Base-by-base conservation (phyloP, 106 monocot species). In the Phalaenopsis equestris region DNA sequence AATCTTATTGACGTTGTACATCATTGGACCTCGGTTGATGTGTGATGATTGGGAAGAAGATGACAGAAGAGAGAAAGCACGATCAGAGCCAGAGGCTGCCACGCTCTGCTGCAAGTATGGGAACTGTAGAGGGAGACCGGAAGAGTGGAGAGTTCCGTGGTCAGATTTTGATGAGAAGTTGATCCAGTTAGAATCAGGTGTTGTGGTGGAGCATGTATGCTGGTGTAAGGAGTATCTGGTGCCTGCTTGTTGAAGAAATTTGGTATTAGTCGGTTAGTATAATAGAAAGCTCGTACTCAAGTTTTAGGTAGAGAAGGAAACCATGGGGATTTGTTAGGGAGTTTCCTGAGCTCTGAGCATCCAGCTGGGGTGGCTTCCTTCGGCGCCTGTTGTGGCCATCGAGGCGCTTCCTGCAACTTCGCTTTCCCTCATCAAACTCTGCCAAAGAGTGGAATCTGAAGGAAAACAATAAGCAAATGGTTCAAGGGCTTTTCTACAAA, bases 401-500 rank as follows among this genome's bases (percentile, higher is more conserved):
- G 8, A 89, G 86, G 47, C 89, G 89, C 58, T 89, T 89, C 46
- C 89, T 79, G 56, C 89, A 89, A 82, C 89, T 89, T 73, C 86
- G 79, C 67, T 89, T 89, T 30, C 76, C 86, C 24, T 86, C 89
- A 52, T 83, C 83, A 61, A 83, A 83, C 72, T 83, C 83, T 56
- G 30, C 36, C 42, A 83, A 74, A 42, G 42, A 30, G 43, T 83
- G 83, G 46, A 83, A 83, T 57, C 83, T 83, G 83, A 21, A 39
- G 38, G 64, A 65, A 19, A 65, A 65, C 23, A 65, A 21, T 23
- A 23, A 65, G 64, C 19, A 23, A 23, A 65, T 65, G 24, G 23
- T 21, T 23, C 1, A 65, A 65, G 64, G 14, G 43, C 43, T 45
- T 57, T 10, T 16, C 3, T 10, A 57, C 57, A 57, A 19, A 6